Base-by-base conservation (phyloP, 2,329 filamentous ascomycete genomes). In the Xylaria sp. region DNA sequence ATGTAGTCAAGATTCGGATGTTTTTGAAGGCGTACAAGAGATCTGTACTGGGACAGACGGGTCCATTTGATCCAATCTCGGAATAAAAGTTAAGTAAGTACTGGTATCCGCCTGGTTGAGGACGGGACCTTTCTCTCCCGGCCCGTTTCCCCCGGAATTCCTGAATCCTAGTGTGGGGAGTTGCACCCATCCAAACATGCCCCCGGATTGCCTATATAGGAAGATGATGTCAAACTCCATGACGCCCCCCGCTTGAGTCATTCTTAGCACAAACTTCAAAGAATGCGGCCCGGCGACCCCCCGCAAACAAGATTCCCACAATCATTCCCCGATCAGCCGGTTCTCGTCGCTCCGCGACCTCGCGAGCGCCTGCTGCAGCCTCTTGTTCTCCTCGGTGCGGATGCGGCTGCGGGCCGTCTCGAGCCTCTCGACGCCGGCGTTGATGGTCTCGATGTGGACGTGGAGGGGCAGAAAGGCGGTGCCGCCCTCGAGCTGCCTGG, bases 361-460 rank as follows among this genome's bases (percentile, higher is more conserved):
- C 13, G 76, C 74, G 49, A 86, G 63, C 2, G 78, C 80, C 63
- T 81, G 76, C 50, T 76, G 72, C 21, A 86, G 73, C 47, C 80
- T 74, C 29, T 87, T 82, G 39, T 84, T 78, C 74, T 89, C 85
- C 16, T 83, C 71, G 24, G 76, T 78, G 49, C 82, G 75, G 17
- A 84, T 81, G 56, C 83, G 80, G 39, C 81, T 78, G 54, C 89
- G 78, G 43, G 86, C 85, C 19, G 75, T 72, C 68, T 90, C 86
- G 56, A 94, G 73, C 58, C 90, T 78, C 70, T 92, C 87, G 1
- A 92, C 84, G 0, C 88, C 88, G 44, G 84, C 76, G 52, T 88
- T 79, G 57, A 94, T 91, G 51, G 85, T 86, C 61, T 91, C 85
- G 39, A 94, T 86, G 66, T 94, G 89, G 39, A 91, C 86, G 46